Base-by-base conservation (phyloP, 192 early-diverging fungal species). In the Piromyces finnis region DNA sequence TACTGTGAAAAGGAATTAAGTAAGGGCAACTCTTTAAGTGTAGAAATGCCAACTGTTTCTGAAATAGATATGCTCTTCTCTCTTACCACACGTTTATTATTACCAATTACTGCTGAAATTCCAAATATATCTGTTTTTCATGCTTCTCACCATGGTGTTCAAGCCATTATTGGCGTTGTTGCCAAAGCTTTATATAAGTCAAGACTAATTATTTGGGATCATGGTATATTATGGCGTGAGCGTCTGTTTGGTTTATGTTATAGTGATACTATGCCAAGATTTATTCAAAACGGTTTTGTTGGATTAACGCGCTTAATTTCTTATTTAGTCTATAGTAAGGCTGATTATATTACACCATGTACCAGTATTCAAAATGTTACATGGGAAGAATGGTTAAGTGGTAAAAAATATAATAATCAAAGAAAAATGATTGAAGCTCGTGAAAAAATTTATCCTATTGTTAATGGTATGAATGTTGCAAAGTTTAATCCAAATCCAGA, bases 221-320 rank as follows among this genome's bases (percentile, higher is more conserved):
- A 87, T 78, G 86, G 86, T 29, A 87, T 87, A 35, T 82, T 87
- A 27, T 87, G 86, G 86, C 77, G 86, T n/a, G 86, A 87, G 78
- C 78, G 86, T 17, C 79, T 87, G 2, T 87, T 87, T 79, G 85
- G 81, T 22, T 79, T 87, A 12, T 85, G 86, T 77, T 68, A 68
- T 9, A 77, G 78, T 29, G 86, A 87, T 79, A 78, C 32, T 18
- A 87, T 87, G 86, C 86, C 86, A 28, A 80, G 84, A 27, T 87
- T 87, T 78, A 81, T 85, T 37, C 86, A 87, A 59, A 81, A 79
- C 32, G 84, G 78, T 26, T 87, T 87, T 79, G 82, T 82, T 22
- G 86, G 86, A 0, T 78, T 86, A 28, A 87, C 82, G 22, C 35
- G 86, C 28, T 79, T 87, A n/a, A 82, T 87, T 22, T 79, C 86